Percentiles rank a stretch among this genome's conserved stretches.
Evolutionary conservation across 257 asterid genomes (phyloP).

Genomic region (Lycium barbarum): DNA sequence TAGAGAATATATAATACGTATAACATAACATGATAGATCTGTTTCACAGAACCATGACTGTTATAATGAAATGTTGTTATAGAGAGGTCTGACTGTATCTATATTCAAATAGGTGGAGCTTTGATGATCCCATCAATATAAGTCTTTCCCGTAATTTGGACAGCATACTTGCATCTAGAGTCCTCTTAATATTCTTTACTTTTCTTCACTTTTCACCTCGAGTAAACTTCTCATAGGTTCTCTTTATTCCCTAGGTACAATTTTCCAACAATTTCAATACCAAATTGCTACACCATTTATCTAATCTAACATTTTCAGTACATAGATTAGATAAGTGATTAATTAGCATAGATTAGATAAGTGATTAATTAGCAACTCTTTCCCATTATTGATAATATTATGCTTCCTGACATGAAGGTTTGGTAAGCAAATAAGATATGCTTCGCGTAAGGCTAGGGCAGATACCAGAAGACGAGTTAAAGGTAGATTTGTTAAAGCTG

Average conservation of each 20-base stretch:
- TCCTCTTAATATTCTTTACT: neutral
- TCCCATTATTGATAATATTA: neutral
- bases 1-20: too few species aligned
- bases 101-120: neutral
- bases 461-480: conserved; percentile 89
- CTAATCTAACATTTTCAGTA: neutral
- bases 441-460: conserved; percentile 91
- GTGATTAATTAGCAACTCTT: neutral
- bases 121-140: neutral
- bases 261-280: conserved; percentile 1
- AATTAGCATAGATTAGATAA: neutral
- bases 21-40: too few species aligned
- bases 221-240: neutral
- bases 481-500: conserved; percentile 91
- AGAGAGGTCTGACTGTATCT: neutral
- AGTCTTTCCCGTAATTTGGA: too few species aligned
- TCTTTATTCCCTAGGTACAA: neutral
- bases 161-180: neutral
- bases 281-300: conserved; percentile 10
- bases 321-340: neutral
- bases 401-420: conserved; percentile 52
- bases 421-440: conserved; percentile 89
- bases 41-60: too few species aligned
- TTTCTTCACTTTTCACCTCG: neutral
- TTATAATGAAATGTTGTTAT: too few species aligned